Evolutionary conservation across 148 eudicot genomes (phyloP).

Genomic region (Euryodendron excelsum): DNA sequence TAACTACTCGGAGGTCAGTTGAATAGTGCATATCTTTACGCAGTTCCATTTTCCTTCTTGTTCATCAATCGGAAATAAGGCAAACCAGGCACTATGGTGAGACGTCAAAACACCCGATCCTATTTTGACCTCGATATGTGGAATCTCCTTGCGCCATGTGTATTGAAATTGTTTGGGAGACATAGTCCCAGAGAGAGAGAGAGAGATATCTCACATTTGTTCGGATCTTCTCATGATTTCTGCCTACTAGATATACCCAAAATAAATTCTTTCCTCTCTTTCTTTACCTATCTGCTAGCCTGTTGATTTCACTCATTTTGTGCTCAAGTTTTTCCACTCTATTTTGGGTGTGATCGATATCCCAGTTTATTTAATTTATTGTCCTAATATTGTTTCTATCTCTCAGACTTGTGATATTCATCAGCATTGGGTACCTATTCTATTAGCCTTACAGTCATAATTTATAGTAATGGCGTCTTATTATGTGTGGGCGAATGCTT

Average conservation of each 20-base stretch:
- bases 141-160: not conserved
- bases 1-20: not conserved
- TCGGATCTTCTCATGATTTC: not conserved
- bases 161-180: not conserved
- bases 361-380: not conserved
- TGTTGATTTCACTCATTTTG: not conserved
- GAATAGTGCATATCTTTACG: no score
- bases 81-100: not conserved
- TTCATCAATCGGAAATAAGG: no score
- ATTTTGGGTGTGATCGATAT: not conserved
- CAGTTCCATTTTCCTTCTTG: not conserved
- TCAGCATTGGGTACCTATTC: no score
- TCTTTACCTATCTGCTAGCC: not conserved
- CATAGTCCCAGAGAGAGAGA: not conserved
- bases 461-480: not conserved
- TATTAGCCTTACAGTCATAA: not conserved
- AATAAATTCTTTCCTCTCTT: not conserved
- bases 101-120: not conserved
- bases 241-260: not conserved
- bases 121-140: constrained; percentile 1
- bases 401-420: not conserved
- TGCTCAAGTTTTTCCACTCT: not conserved
- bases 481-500: not conserved
- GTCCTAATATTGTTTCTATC: not conserved
- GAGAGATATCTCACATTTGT: not conserved